Base-by-base conservation (phyloP, 768 basidiomycete genomes). In the Macrolepiota fuliginosa region DNA sequence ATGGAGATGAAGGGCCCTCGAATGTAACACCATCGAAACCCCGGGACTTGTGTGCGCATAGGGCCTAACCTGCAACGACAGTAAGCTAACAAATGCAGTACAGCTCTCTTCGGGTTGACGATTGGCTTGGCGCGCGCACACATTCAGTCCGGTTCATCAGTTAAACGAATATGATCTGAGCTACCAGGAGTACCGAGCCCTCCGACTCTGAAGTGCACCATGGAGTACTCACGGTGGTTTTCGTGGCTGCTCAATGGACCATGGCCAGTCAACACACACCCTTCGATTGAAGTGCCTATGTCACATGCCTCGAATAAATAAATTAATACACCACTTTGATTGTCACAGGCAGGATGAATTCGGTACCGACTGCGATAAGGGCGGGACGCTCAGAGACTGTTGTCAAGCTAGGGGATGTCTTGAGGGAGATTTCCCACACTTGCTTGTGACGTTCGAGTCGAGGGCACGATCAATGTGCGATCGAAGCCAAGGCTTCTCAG, bases 371-470 rank as follows among this genome's bases (percentile, higher is more conserved):
- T 71, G 66, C 70, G 71, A 71, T 67, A 68, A 69, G 67, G 68
- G 67, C 71, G 70, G 72, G 62, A 65, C 64, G 69, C 61, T 19
- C 54, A 61, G 37, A 54, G 17, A 46, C 42, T 35, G 63, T 65
- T 52, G 62, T 68, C 63, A 55, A 66, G 69, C 65, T 66, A 49
- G 50, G 37, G 11, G 37, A 15, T 12, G 19, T 12, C 15, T 7
- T 59, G 15, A 5, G 37, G n/a, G 15, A 11, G 10, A 22, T 15
- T 52, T 59, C 59, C 29, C 59, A 47, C 51, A 51, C 11, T 10
- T 35, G 65, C 73, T 66, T 72, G 72, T 74, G 74, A 75, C 70
- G 70, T 65, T 69, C 72, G 72, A 73, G 67, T 66, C 69, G 70
- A 49, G 45, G 47, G 36, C 53, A 54, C 51, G 50, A 53, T 54